Base-by-base conservation (phyloP, 2,329 filamentous ascomycete genomes). In the Magnaporthales sp. region DNA sequence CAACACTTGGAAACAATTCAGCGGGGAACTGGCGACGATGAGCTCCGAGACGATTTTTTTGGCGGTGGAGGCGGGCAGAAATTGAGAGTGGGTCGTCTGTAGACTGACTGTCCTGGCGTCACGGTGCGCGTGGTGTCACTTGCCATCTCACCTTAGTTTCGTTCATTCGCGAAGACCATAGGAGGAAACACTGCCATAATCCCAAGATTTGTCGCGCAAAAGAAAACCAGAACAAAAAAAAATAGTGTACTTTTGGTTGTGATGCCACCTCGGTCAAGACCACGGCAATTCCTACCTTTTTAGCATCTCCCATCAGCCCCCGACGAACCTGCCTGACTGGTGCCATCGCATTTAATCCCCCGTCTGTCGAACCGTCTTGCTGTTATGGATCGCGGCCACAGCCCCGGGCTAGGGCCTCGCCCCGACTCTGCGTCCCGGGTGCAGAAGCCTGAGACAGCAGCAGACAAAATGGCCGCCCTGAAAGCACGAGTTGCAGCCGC, bases 401-500 rank as follows among this genome's bases (percentile, higher is more conserved):
- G 80, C 15, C 78, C 80, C 19, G 81, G 84, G 66, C 79, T 87
- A n/a, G 83, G 81, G 30, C 84, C 85, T 67, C 83, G 83, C 62
- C 83, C 83, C 71, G 85, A 88, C 76, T 74, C 77, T 58, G 76
- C 81, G 5, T 84, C 83, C 27, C 80, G 84, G 68, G 77, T 88
- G 32, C 81, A 85, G 73, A 83, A 87, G 72, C 72, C 82, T 62
- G 80, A 86, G 70, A 83, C 84, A 22, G 80, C 85, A 69, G 83
- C 89, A 74, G 83, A 92, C 77, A 83, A 86, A 70, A 81, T 94
- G 70, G 92, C 91, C 63, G 89, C 90, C 60, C 84, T 96, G 74
- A 93, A 90, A 76, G 91, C 91, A 27, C 86, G 91, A 71, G 90
- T 95, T 13, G 90, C 90, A 63, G 91, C 91, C 64, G 91, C 91